Base-by-base conservation (phyloP, 306 rosid genomes). In the Rubus parviflorus region DNA sequence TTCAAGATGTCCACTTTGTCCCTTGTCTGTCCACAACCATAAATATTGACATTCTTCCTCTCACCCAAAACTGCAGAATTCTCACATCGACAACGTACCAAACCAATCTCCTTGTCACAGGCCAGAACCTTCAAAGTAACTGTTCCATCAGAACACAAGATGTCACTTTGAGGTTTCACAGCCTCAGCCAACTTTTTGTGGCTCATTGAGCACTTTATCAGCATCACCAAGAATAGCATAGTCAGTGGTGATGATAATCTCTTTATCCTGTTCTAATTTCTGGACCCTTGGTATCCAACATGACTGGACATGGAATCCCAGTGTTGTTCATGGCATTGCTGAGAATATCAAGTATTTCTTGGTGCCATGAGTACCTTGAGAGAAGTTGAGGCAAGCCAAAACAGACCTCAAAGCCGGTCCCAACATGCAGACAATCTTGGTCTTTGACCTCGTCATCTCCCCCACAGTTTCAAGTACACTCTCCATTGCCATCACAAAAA, bases 31-130 rank as follows among this genome's bases (percentile, higher is more conserved):
- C 66, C 1, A 94, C 97, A 41, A 97, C 97, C 48, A 97, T 30
- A 97, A 53, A 94, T 86, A 87, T 94, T 94, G 68, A 89, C 98
- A 83, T 91, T 91, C 88, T 94, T 93, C 42, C 97, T 87, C 88
- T 91, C 98, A 0, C 96, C 96, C 64, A 94, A 91, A 77, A 85
- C 83, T 4, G 93, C 86, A 72, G 98, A 86, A 80, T 91, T 91
- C 85, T 91, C 96, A 57, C 97, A 94, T 30, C 91, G 89, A 71
- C 93, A 89, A 20, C 10, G 81, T 58, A 94, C 96, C 79, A 89
- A 73, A 45, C 98, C 98, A 20, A 20, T 22, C 25, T 82, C 11
- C 77, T 51, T 77, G 85, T 94, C 90, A 71, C 94, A 91, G 0
- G 93, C 77, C 79, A 94, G 80, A 85, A 90, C 94, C 0, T 23